A percentile compares a stretch with the other conserved stretches of the same genome.
These are phyloP conservation scores for Aechmea fasciata DNA, from an alignment of 176 grass and related monocot species.

Conservation along the genomic window DNA sequence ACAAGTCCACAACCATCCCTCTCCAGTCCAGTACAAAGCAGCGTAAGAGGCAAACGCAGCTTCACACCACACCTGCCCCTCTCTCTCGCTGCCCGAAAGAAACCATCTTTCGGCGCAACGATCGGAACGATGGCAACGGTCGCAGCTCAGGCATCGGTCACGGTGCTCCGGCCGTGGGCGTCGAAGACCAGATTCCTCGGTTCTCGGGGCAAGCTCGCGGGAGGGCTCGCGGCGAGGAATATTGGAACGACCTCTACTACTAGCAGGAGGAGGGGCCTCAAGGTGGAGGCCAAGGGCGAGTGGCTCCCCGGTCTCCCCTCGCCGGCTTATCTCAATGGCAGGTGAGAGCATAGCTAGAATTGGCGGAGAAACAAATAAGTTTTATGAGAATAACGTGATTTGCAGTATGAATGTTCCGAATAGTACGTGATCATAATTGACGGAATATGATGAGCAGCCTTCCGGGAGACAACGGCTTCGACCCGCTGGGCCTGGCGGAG, in stretches of 20 bases:
- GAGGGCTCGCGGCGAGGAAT: background rate
- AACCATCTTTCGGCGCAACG: background rate
- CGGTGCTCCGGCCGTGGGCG: conserved; percentile 31
- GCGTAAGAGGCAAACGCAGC: conserved; percentile 1
- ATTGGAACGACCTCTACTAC: conserved; percentile 8
- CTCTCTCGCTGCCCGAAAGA: conserved; percentile 1
- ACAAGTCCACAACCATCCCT: conserved; percentile 29
- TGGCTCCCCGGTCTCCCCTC: conserved; percentile 81
- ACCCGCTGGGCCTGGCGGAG: conserved; percentile 65
- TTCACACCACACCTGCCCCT: conserved; percentile 13
- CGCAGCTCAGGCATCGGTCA: conserved; percentile 42
- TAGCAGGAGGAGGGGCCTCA: conserved; percentile 33
- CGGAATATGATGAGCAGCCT: conserved; percentile 22
- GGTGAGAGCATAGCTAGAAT: conserved; percentile 19
- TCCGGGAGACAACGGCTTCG: conserved; percentile 64
- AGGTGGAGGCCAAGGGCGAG: conserved; percentile 65
- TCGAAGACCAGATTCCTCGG: conserved; percentile 34
- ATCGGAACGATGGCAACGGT: conserved; percentile 40
- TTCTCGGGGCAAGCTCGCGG: conserved; percentile 15
- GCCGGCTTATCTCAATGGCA: conserved; percentile 60
- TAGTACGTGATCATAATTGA: background rate
- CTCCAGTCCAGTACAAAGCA: conserved; percentile 44
- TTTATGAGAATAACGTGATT: background rate
- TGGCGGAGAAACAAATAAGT: background rate
- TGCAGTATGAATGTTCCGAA: background rate